Percentiles rank a stretch among this genome's conserved stretches.
phyloP scores from a whole-genome alignment of 2,329 filamentous ascomycete genomes.

The Aotearoamyces nothofagi region DNA sequence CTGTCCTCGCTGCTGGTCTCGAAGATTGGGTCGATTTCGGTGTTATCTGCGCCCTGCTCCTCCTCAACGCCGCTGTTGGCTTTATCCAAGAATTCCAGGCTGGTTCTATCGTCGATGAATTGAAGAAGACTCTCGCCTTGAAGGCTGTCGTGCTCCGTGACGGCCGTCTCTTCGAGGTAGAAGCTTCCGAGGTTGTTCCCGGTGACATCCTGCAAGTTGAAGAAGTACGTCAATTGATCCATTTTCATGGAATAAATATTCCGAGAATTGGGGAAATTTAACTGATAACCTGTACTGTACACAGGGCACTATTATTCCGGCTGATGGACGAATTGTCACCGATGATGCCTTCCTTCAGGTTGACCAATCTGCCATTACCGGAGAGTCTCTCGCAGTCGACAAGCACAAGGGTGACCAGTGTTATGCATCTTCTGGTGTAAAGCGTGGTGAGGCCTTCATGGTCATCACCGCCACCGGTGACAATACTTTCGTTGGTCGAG shows the following conservation, averaged over 20 bases:
- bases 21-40: constrained; percentile 87
- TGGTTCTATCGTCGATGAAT: constrained; percentile 76
- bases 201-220: constrained; percentile 84
- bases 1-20: constrained; percentile 68
- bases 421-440: constrained; percentile 77
- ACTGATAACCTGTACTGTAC: too few species aligned
- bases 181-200: constrained; percentile 72
- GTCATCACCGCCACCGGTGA: constrained; percentile 76
- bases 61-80: constrained; percentile 75
- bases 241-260: too few species aligned
- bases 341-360: constrained; percentile 77
- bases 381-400: constrained; percentile 82
- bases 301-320: constrained; percentile 73
- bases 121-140: constrained; percentile 80
- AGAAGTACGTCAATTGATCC: constrained; percentile 35
- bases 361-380: constrained; percentile 83
- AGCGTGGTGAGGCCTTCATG: constrained; percentile 77
- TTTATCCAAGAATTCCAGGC: constrained; percentile 86
- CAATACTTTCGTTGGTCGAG: constrained; percentile 79
- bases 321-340: constrained; percentile 74
- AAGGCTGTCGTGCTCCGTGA: constrained; percentile 81
- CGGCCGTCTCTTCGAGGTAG: constrained; percentile 60
- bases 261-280: too few species aligned
- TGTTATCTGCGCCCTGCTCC: constrained; percentile 70
- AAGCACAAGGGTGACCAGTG: constrained; percentile 71